Percentiles rank a stretch among this genome's conserved stretches.
Evolutionary conservation across 176 grass and related monocot species (phyloP).

Genomic region (Bolboschoenus planiculmis): DNA sequence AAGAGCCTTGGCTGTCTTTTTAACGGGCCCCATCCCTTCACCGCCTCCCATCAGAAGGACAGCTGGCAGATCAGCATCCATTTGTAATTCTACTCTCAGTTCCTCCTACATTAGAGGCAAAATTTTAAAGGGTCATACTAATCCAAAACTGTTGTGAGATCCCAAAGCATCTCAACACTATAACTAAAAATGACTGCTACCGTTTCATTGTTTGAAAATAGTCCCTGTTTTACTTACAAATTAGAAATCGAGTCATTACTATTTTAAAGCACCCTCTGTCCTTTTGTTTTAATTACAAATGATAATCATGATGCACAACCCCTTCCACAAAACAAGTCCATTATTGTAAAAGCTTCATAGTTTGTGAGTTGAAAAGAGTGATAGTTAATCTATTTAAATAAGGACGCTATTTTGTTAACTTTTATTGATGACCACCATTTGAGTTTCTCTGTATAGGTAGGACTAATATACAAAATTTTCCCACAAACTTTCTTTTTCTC

Average conservation of each 20-base stretch:
- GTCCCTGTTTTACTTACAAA: background rate
- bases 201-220: background rate
- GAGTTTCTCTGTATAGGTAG: background rate
- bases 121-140: background rate
- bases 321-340: too few relatives aligned
- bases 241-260: background rate
- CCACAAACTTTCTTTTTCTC: background rate
- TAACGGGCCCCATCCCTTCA: conserved; percentile 99
- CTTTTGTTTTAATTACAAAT: background rate
- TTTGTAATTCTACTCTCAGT: conserved; percentile 69
- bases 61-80: conserved; percentile 83
- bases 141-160: background rate
- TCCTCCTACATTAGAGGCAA: conserved; percentile 41
- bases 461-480: background rate
- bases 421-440: background rate
- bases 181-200: background rate
- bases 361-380: background rate
- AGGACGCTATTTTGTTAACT: background rate
- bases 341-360: background rate
- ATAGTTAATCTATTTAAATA: background rate
- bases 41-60: conserved; percentile 95
- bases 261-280: background rate
- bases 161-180: background rate
- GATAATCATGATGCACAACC: background rate
- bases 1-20: conserved; percentile 88